Conservation (phyloP, 139 green algal genomes). For the Chlamydomonas sp. region DNA sequence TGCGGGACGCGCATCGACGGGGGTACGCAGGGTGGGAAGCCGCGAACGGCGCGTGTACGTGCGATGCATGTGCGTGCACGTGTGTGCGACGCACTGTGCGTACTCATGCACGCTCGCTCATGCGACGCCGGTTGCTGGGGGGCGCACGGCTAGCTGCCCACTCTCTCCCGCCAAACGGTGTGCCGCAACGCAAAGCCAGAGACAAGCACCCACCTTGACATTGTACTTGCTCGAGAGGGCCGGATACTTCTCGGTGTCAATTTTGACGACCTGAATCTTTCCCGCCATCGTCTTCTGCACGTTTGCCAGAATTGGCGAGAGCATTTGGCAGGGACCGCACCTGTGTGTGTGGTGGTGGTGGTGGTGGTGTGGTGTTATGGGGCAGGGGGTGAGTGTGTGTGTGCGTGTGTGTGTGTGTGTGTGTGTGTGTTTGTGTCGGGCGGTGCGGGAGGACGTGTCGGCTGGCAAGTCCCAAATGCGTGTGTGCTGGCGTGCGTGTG, state of each 20-base stretch:
- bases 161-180: no score
- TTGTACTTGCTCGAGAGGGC: slow-evolving; percentile 47
- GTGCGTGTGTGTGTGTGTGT: not conserved
- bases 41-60: no score
- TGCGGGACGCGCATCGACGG: no score
- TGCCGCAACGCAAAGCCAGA: no score
- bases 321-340: slow-evolving; percentile 30
- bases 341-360: not conserved
- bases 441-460: not conserved
- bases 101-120: no score
- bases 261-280: slow-evolving; percentile 56
- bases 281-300: slow-evolving; percentile 20
- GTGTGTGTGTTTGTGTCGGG: not conserved
- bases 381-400: not conserved
- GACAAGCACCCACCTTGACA: slow-evolving; percentile 38
- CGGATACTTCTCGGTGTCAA: slow-evolving; percentile 80
- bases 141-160: no score
- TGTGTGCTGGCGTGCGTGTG: not conserved
- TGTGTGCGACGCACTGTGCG: no score
- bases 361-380: not conserved
- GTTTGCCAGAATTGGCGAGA: slow-evolving; percentile 7
- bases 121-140: no score
- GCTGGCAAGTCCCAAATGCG: not conserved
- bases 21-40: no score
- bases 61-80: no score